Evolutionary conservation across 148 eudicot species (phyloP).

Genomic region (Drosera capensis): DNA sequence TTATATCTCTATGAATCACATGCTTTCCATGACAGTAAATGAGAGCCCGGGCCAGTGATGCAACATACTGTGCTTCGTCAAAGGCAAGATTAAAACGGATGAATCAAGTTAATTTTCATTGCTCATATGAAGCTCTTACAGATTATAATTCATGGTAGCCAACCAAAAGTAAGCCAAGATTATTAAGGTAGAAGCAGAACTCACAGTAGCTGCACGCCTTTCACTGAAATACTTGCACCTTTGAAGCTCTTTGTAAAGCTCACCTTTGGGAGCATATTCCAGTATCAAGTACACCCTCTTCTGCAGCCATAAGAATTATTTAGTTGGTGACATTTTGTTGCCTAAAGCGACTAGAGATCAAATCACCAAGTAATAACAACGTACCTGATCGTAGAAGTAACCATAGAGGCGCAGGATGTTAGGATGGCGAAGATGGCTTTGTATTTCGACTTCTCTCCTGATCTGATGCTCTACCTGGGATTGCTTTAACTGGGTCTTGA

Average conservation of each 20-base stretch:
- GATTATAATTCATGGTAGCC: neutral
- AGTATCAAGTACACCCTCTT: constrained; percentile 86
- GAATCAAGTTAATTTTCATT: neutral
- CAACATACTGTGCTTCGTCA: constrained; percentile 49
- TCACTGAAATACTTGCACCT: constrained; percentile 87
- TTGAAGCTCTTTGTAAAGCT: constrained; percentile 91
- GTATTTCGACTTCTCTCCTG: constrained; percentile 94
- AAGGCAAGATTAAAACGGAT: constrained; percentile 2
- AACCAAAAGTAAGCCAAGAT: neutral
- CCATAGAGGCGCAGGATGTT: constrained; percentile 88
- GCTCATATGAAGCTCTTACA: neutral
- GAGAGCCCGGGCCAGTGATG: constrained; percentile 89
- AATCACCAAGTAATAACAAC: neutral
- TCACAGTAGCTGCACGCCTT: constrained; percentile 85
- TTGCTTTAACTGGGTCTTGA: constrained; percentile 80
- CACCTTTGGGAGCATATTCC: constrained; percentile 97
- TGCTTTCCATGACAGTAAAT: constrained; percentile 97
- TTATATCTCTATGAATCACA: constrained; percentile 92
- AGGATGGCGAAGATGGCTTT: constrained; percentile 94
- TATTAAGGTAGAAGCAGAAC: constrained; percentile 4
- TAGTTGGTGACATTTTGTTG: neutral
- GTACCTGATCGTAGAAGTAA: constrained; percentile 94
- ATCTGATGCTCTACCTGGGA: constrained; percentile 99
- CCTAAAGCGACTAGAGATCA: neutral
- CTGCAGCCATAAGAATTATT: constrained; percentile 24